A percentile compares a stretch with the other conserved stretches of the same genome.
phyloP scores from a whole-genome alignment of 208 protist genomes.

The Trypanosoma avium region DNA sequence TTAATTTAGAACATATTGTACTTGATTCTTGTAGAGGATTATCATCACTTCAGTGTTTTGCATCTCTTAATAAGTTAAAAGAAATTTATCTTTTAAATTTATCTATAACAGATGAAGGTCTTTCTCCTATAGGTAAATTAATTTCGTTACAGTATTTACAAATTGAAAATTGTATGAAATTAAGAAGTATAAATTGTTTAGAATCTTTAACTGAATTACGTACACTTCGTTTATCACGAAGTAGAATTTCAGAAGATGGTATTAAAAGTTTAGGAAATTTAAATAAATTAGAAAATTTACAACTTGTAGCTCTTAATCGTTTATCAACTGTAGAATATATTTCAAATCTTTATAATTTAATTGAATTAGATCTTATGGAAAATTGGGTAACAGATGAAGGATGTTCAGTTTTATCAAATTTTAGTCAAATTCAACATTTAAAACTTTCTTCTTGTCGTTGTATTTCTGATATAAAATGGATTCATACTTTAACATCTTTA shows the following conservation, averaged over 20 bases:
- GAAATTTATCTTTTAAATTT: conserved; percentile 49
- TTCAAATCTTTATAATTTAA: conserved; percentile 35
- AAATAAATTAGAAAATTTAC: conserved; percentile 49
- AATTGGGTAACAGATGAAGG: conserved; percentile 42
- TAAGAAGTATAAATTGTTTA: conserved; percentile 58
- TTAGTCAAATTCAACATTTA: conserved; percentile 22
- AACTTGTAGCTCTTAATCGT: conserved; percentile 53
- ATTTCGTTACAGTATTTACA: conserved; percentile 43
- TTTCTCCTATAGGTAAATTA: conserved; percentile 40
- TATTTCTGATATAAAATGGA: conserved; percentile 30
- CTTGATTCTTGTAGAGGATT: conserved; percentile 61
- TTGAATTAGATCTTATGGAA: conserved; percentile 52
- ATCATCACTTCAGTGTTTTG: conserved; percentile 51
- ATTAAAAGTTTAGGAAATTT: conserved; percentile 45
- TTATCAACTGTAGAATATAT: conserved; percentile 45
- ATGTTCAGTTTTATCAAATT: conserved; percentile 11
- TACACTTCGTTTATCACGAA: conserved; percentile 47
- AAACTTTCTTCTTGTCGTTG: conserved; percentile 31
- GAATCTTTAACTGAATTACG: conserved; percentile 31
- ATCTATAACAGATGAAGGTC: conserved; percentile 58
- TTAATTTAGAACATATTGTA: conserved; percentile 57
- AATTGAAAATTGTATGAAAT: conserved; percentile 69
- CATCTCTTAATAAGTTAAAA: conserved; percentile 37
- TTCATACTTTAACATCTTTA: conserved; percentile 19
- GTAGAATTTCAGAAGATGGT: conserved; percentile 49